A percentile compares a stretch with the other conserved stretches of the same genome.
phyloP scores from a whole-genome alignment of 192 early-diverging fungal genomes.

The Coemansia umbellata region DNA sequence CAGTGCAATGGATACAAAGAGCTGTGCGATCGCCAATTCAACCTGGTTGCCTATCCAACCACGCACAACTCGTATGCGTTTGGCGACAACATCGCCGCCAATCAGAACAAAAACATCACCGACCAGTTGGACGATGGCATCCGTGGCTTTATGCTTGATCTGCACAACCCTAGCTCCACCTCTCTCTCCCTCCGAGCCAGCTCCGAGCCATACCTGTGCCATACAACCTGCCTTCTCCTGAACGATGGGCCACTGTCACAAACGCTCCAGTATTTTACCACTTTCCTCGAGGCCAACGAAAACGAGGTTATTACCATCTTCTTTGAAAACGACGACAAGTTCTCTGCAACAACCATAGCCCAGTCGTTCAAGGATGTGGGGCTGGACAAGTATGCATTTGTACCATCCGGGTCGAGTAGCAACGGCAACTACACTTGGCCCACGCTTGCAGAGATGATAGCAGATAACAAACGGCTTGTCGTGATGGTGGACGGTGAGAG shows the following conservation, averaged over 20 bases:
- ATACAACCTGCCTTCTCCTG: slow-evolving; percentile 58
- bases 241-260: slow-evolving; percentile 57
- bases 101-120: slow-evolving; percentile 61
- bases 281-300: slow-evolving; percentile 60
- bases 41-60: slow-evolving; percentile 59
- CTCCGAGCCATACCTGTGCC: slow-evolving; percentile 62
- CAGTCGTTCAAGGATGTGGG: slow-evolving; percentile 53
- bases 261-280: slow-evolving; percentile 55
- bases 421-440: slow-evolving; percentile 56
- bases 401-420: slow-evolving; percentile 16
- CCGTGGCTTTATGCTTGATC: slow-evolving; percentile 69
- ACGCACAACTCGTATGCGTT: slow-evolving; percentile 74
- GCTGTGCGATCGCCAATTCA: slow-evolving; percentile 62
- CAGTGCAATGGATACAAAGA: slow-evolving; percentile 65
- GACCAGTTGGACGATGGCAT: slow-evolving; percentile 71
- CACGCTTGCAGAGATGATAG: slow-evolving; percentile 63
- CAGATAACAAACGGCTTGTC: slow-evolving; percentile 60
- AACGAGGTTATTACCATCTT: slow-evolving; percentile 76
- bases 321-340: slow-evolving; percentile 60
- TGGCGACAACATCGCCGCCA: slow-evolving; percentile 55
- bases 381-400: slow-evolving; percentile 50
- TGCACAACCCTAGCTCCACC: slow-evolving; percentile 26
- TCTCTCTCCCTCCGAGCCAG: background rate
- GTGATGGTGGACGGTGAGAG: slow-evolving; percentile 57
- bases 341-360: slow-evolving; percentile 51